Base-by-base conservation (phyloP, 768 basidiomycete species). In the Psilocybe cubensis region DNA sequence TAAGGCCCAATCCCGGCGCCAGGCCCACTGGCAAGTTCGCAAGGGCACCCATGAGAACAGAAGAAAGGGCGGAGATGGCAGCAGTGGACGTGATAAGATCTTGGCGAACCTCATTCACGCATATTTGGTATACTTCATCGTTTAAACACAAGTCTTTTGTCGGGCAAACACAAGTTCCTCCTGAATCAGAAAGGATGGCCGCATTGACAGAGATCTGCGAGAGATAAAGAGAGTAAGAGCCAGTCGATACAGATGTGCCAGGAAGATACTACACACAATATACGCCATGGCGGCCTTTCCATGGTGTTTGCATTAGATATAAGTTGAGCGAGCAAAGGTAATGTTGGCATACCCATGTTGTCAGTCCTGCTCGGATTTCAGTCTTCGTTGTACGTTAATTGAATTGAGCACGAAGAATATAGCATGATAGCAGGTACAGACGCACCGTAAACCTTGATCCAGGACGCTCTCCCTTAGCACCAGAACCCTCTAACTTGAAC, bases 1-100 rank as follows among this genome's bases (percentile, higher is more conserved):
- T 91, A 23, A 93, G 73, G 52, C 92, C 92, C 58, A 95, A 79
- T 57, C 93, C 93, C 20, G 92, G 92, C 2, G 92, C 92, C 72
- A 94, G 83, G 27, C 88, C 91, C n/a, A 95, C 83, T 1, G 93
- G 93, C n/a, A 95, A 76, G 68, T 95, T 95, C 35, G 91, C 93
- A 21, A 93, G 70, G 12, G 87, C 73, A 44, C 93, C 93, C 91
- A 95, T 92, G 57, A 93, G 81, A 68, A 88, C 83, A 17, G 88
- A 89, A 9, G 91, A 72, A 6, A 95, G 80, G 0, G 89, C 84
- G 3, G 89, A 79, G 57, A 92, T 82, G 53, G 89, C 87, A 9
- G 92, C 91, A 0, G 92, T 94, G 11, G 88, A 82, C 5, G 89
- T 92, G 66, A 94, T 92, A 57, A 94, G 83, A 68, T 95, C 92